phyloP scores from a whole-genome alignment of 163 green algal genomes.

The Scenedesmus sp. region DNA sequence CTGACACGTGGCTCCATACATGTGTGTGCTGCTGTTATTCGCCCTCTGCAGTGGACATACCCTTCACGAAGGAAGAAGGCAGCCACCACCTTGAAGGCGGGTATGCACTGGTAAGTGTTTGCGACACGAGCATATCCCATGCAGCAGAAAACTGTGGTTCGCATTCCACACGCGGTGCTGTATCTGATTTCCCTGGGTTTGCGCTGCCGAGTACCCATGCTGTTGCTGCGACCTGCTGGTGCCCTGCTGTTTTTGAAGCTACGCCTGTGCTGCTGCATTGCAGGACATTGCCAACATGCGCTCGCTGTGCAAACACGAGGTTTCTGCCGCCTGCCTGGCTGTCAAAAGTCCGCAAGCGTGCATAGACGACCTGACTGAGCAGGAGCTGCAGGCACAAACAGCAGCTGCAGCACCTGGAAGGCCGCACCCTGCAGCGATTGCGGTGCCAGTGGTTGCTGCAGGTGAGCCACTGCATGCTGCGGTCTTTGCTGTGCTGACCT shows the following conservation, averaged over 20 bases:
- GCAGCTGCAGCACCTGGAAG: neutral
- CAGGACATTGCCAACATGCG: neutral
- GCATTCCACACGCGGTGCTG: neutral
- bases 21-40: neutral
- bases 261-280: neutral
- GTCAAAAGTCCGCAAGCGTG: neutral
- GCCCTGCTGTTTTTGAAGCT: neutral
- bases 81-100: neutral
- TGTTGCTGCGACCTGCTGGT: neutral
- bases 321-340: neutral
- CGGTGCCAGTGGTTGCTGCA: neutral
- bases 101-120: slow-evolving; percentile 24
- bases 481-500: neutral
- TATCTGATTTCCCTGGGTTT: too few species aligned
- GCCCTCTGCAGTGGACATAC: neutral
- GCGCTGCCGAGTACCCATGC: too few species aligned
- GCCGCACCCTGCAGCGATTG: neutral
- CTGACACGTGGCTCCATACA: neutral
- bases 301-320: neutral
- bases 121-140: neutral
- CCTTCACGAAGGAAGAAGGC: neutral
- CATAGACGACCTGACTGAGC: neutral
- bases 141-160: neutral
- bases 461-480: neutral
- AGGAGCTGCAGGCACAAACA: neutral